Conservation (phyloP, 192 early-diverging fungal species). For the Anaeromyces robustus region DNA sequence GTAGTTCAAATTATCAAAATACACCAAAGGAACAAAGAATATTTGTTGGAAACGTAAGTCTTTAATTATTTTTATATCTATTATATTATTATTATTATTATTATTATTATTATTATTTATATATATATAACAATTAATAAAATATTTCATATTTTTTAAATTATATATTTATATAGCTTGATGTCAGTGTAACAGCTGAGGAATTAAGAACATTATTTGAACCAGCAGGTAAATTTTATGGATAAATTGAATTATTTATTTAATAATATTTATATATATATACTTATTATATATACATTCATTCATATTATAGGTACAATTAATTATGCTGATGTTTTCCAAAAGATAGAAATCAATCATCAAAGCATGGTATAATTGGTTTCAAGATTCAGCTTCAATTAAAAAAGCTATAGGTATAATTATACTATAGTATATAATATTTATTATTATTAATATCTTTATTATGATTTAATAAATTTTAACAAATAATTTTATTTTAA, state of each 20-base stretch:
- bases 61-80: background rate
- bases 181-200: background rate
- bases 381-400: background rate
- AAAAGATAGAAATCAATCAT: background rate
- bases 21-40: background rate
- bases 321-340: background rate
- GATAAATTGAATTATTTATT: no score
- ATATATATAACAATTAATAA: background rate
- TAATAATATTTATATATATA: no score
- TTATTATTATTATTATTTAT: background rate
- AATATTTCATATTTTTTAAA: no score
- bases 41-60: background rate
- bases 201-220: background rate
- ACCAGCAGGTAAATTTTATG: background rate
- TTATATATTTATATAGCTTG: background rate
- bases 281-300: no score
- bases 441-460: no score
- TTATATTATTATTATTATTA: background rate
- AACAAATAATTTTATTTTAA: no score
- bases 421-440: no score
- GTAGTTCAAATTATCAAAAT: background rate
- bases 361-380: background rate
- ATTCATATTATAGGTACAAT: background rate
- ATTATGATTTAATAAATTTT: no score
- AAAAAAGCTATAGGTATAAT: background rate